Evolutionary conservation across 2,329 filamentous ascomycete genomes (phyloP).

Genomic region (Paraphoma sp.): DNA sequence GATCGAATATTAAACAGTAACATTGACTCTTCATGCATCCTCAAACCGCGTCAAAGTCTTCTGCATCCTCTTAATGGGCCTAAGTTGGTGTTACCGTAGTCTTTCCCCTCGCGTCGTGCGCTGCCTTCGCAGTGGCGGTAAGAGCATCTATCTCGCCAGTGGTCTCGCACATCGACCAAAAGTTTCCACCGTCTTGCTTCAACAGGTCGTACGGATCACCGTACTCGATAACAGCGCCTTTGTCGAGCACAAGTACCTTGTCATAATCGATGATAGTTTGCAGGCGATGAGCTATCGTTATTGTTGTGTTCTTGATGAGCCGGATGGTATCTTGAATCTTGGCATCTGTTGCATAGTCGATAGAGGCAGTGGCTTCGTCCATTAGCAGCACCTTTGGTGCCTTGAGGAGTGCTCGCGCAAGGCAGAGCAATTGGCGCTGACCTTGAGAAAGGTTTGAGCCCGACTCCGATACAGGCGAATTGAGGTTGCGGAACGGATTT

Average conservation of each 20-base stretch:
- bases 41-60: too few species aligned
- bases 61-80: too few species aligned
- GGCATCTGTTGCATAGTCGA: constrained; percentile 93
- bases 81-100: too few species aligned
- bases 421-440: constrained; percentile 90
- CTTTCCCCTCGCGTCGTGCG: constrained; percentile 32
- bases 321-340: constrained; percentile 97
- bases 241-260: constrained; percentile 93
- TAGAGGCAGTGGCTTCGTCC: constrained; percentile 97
- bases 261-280: constrained; percentile 99
- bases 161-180: constrained; percentile 73
- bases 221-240: constrained; percentile 85
- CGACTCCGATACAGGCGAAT: constrained; percentile 83
- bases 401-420: constrained; percentile 91
- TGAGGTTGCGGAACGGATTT: constrained; percentile 90
- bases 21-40: too few species aligned
- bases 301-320: constrained; percentile 88
- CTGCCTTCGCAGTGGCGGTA: constrained; percentile 61
- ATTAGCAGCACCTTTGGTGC: constrained; percentile 93
- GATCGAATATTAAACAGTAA: too few species aligned
- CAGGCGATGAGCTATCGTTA: constrained; percentile 94
- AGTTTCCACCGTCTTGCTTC: constrained; percentile 68
- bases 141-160: constrained; percentile 66
- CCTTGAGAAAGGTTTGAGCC: constrained; percentile 95
- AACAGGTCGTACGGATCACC: constrained; percentile 83